These are phyloP conservation scores for Phalaenopsis equestris DNA, from an alignment of 106 monocot species.

Conservation along the genomic window DNA sequence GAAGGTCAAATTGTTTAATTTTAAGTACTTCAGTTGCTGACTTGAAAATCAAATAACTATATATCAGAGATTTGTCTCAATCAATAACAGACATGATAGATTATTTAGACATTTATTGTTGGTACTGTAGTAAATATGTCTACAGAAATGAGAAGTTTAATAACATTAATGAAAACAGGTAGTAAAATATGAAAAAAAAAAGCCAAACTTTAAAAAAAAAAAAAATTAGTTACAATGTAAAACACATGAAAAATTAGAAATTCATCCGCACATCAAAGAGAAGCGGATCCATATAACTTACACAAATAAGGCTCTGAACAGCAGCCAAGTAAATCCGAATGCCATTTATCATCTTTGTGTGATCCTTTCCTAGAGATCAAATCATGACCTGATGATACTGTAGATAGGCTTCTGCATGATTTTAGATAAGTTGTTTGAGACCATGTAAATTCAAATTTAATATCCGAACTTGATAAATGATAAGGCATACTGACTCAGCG, in stretches of 20 bases:
- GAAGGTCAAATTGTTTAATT: too few species aligned
- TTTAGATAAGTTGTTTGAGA: conserved; percentile 1
- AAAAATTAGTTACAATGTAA: neutral
- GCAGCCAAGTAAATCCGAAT: conserved; percentile 66
- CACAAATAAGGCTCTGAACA: conserved; percentile 64
- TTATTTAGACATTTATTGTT: neutral
- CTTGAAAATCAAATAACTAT: neutral
- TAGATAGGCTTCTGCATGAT: conserved; percentile 41
- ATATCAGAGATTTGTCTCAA: neutral
- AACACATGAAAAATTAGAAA: neutral
- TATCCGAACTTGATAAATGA: neutral
- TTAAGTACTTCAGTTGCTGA: neutral
- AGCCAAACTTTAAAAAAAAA: neutral
- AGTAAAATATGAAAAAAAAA: neutral
- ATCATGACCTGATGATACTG: conserved; percentile 42
- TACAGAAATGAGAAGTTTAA: neutral
- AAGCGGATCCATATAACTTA: conserved; percentile 12
- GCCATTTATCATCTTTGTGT: conserved; percentile 41
- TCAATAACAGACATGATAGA: neutral
- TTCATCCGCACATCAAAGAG: neutral
- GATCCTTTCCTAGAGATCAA: conserved; percentile 35
- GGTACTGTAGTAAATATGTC: neutral
- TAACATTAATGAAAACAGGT: neutral
- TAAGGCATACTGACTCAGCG: neutral
- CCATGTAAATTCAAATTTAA: neutral